A percentile compares a stretch with the other conserved stretches of the same genome.
Conservation (phyloP, 108 stramenopile species). For the Discostella stelligeroides region DNA sequence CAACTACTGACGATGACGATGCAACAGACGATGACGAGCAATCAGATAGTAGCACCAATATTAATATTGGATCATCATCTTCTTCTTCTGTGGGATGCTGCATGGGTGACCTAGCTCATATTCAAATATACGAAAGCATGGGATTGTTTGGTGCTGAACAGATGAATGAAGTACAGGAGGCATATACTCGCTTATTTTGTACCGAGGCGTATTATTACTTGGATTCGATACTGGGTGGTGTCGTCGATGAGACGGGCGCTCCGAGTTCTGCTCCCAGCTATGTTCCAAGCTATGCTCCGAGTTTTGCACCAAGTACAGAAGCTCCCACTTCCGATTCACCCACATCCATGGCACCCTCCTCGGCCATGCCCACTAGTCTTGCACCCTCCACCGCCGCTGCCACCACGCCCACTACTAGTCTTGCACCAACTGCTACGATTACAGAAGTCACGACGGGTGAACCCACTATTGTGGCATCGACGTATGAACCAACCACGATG, state of each 20-base stretch:
- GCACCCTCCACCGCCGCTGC: too few relatives aligned
- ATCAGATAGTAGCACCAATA: too few relatives aligned
- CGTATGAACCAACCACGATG: background rate
- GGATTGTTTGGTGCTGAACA: slow-evolving; percentile 3
- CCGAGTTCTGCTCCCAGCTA: background rate
- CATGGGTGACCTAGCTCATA: slow-evolving; percentile 18
- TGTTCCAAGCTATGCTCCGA: too few relatives aligned
- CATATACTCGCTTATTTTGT: slow-evolving; percentile 21
- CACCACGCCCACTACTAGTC: background rate
- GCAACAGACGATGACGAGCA: too few relatives aligned
- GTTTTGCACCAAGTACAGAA: background rate
- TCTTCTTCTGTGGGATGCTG: slow-evolving; percentile 10
- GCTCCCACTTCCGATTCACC: background rate
- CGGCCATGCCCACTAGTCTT: too few relatives aligned
- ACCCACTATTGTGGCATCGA: background rate
- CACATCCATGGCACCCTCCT: too few relatives aligned
- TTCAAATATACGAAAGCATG: background rate
- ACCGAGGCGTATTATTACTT: slow-evolving; percentile 18
- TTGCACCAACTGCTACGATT: background rate
- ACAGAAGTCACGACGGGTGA: background rate
- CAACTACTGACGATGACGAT: too few relatives aligned
- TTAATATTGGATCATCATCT: too few relatives aligned
- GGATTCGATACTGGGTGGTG: slow-evolving; percentile 6
- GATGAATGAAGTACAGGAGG: slow-evolving; percentile 5
- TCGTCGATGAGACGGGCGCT: too few relatives aligned